Percentiles rank a stretch among this genome's conserved stretches.
These are phyloP conservation scores for Aciculosporium take DNA, from an alignment of 2,329 filamentous ascomycete genomes.

Conservation along the genomic window DNA sequence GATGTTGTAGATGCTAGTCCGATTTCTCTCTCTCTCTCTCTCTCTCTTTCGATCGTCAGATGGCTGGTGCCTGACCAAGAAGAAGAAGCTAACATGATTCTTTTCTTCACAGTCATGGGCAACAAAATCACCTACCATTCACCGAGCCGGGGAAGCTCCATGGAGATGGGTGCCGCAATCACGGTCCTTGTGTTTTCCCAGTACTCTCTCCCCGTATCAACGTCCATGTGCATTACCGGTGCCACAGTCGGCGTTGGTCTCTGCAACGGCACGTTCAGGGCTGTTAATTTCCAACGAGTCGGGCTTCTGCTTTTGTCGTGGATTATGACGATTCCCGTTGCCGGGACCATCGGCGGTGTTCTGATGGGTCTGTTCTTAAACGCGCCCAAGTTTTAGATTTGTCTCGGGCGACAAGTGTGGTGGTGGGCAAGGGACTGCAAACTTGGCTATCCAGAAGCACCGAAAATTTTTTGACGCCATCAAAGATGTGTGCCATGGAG, in stretches of 20 bases:
- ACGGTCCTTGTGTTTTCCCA: constrained; percentile 66
- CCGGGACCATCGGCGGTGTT: constrained; percentile 25
- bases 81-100: not conserved
- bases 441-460: no score
- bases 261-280: constrained; percentile 57
- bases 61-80: not conserved
- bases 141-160: constrained; percentile 44
- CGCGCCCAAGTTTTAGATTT: constrained; percentile 25
- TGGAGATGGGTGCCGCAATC: constrained; percentile 69
- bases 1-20: no score
- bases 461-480: no score
- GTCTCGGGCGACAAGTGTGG: no score
- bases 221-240: constrained; percentile 67
- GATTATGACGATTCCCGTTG: constrained; percentile 30
- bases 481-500: no score
- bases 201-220: constrained; percentile 61
- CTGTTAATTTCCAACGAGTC: constrained; percentile 64
- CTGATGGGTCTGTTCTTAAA: constrained; percentile 27
- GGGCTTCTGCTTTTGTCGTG: constrained; percentile 52
- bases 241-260: constrained; percentile 66
- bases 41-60: not conserved
- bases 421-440: no score
- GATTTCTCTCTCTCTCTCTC: not conserved
- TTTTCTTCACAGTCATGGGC: constrained; percentile 47
- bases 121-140: constrained; percentile 66